Evolutionary conservation across 2,329 filamentous ascomycete genomes (phyloP).

Genomic region (Cladophialophora immunda): DNA sequence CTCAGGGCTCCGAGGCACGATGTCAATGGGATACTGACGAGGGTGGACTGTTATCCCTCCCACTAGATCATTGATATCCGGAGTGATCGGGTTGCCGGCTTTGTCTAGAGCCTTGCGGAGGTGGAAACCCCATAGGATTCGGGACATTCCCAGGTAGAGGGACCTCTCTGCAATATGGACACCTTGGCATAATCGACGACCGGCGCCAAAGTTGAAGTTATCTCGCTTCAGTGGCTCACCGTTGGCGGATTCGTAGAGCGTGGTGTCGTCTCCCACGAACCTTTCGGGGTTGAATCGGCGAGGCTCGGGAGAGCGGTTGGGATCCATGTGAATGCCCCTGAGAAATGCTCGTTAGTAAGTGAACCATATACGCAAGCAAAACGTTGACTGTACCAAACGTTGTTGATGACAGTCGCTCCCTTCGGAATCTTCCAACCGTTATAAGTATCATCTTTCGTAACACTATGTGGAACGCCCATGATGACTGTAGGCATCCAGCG

Average conservation of each 20-base stretch:
- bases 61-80: constrained; percentile 22
- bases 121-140: constrained; percentile 46
- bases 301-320: constrained; percentile 41
- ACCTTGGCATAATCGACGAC: constrained; percentile 46
- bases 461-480: constrained; percentile 37
- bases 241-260: constrained; percentile 47
- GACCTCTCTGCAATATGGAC: constrained; percentile 46
- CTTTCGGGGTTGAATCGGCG: constrained; percentile 45
- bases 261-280: constrained; percentile 42
- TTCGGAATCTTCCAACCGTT: constrained; percentile 39
- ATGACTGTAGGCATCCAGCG: constrained; percentile 60
- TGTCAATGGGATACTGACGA: background rate
- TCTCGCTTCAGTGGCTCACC: constrained; percentile 42
- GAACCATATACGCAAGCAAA: too few species aligned
- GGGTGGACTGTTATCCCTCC: background rate
- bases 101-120: constrained; percentile 37
- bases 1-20: constrained; percentile 21
- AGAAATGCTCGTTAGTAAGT: too few species aligned
- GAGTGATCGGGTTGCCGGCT: constrained; percentile 26
- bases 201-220: constrained; percentile 44
- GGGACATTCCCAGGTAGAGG: constrained; percentile 42
- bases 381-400: too few species aligned
- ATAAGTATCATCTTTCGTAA: constrained; percentile 37
- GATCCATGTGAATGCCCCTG: constrained; percentile 42
- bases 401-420: constrained; percentile 36